phyloP scores from a whole-genome alignment of 225 moss, liverwort and hornwort species.

The Straminergon stramineum region DNA sequence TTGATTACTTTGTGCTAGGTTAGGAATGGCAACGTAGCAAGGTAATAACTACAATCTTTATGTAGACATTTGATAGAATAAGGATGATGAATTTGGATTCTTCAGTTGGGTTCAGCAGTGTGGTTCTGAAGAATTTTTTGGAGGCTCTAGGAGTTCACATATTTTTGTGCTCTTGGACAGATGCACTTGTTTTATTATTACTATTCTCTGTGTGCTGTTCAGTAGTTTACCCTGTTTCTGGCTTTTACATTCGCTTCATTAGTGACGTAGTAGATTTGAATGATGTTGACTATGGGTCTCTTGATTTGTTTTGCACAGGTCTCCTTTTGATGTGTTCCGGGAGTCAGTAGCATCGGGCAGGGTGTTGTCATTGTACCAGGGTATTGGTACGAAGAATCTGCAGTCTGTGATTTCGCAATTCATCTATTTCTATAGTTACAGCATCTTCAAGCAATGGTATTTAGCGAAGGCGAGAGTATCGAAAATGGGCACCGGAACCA shows the following conservation, averaged over 20 bases:
- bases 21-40: not conserved
- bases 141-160: not conserved
- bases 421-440: slow-evolving; percentile 93
- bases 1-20: not conserved
- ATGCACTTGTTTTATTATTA: not conserved
- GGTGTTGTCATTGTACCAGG: slow-evolving; percentile 73
- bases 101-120: not conserved
- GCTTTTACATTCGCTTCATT: not conserved
- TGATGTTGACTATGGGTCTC: not conserved
- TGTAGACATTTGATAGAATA: not conserved
- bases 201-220: not conserved
- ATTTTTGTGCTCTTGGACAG: not conserved
- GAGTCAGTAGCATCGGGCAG: slow-evolving; percentile 70
- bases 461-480: slow-evolving; percentile 39
- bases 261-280: not conserved
- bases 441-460: slow-evolving; percentile 71
- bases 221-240: not conserved
- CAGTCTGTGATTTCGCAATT: slow-evolving; percentile 95
- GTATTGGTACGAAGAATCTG: slow-evolving; percentile 81
- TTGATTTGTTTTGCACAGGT: slow-evolving; percentile 31
- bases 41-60: not conserved
- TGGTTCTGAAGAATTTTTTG: not conserved
- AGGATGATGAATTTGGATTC: not conserved
- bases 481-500: slow-evolving; percentile 82
- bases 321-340: slow-evolving; percentile 69